These are phyloP conservation scores for Warburgia ugandensis DNA, from an alignment of 164 flowering plant species.

Conservation along the genomic window DNA sequence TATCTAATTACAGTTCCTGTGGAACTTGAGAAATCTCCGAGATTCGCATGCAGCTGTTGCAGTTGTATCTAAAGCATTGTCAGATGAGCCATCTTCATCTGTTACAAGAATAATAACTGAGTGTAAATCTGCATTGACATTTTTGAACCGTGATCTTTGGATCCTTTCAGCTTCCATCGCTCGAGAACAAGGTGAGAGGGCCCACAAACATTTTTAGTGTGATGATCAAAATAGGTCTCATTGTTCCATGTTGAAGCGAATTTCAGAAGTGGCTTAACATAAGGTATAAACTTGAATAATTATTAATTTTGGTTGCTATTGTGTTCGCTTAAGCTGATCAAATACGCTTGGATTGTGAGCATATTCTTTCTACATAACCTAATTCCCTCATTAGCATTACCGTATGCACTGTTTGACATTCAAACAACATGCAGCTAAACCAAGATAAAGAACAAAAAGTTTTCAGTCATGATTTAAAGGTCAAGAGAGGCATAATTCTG, in stretches of 20 bases:
- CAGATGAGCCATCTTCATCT: conserved; percentile 63
- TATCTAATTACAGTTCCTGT: conserved; percentile 55
- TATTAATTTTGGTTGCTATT: neutral
- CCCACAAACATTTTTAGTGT: neutral
- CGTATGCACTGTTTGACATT: too few relatives aligned
- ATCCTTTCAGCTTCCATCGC: conserved; percentile 90
- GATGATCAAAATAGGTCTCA: neutral
- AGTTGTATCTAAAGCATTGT: conserved; percentile 56
- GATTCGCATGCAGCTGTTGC: conserved; percentile 90
- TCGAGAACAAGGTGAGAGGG: conserved; percentile 59
- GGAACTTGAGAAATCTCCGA: conserved; percentile 82
- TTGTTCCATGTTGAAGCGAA: neutral
- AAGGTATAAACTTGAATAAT: neutral
- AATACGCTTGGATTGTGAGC: neutral
- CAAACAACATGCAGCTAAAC: too few relatives aligned
- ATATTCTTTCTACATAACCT: neutral
- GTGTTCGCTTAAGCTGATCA: neutral
- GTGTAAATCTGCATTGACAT: conserved; percentile 77
- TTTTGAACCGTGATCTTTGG: conserved; percentile 85
- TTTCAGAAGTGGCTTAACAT: neutral
- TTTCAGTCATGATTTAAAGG: too few relatives aligned
- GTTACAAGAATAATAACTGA: conserved; percentile 87
- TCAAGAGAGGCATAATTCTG: too few relatives aligned
- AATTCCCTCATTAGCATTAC: too few relatives aligned
- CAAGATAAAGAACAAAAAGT: too few relatives aligned